Conservation (phyloP, 1,284 basidiomycete genomes). For the Ustilago bromivora region DNA sequence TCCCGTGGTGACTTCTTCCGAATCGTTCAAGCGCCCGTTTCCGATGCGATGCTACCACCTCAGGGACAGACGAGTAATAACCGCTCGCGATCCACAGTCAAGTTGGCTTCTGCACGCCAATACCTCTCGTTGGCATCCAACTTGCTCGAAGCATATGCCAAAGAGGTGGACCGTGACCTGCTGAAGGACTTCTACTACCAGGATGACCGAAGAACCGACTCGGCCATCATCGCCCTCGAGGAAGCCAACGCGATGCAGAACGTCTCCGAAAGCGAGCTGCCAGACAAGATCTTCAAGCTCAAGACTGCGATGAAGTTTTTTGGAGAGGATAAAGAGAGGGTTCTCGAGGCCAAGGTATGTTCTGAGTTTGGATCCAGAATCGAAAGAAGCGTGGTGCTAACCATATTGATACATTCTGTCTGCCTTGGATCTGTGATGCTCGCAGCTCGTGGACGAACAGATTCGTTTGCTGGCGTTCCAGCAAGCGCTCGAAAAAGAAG, state of each 20-base stretch:
- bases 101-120: constrained; percentile 37
- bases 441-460: constrained; percentile 89
- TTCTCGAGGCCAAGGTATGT: constrained; percentile 87
- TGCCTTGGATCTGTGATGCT: background rate
- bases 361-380: background rate
- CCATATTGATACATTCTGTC: background rate
- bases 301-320: constrained; percentile 90
- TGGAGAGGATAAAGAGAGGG: constrained; percentile 88
- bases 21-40: constrained; percentile 77
- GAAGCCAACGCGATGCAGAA: constrained; percentile 71
- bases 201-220: constrained; percentile 93
- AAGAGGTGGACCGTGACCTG: constrained; percentile 80
- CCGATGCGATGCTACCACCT: constrained; percentile 29
- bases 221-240: constrained; percentile 85
- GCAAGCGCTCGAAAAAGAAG: constrained; percentile 86
- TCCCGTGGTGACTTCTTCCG: constrained; percentile 93
- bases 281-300: constrained; percentile 77
- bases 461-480: constrained; percentile 82
- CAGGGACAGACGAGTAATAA: constrained; percentile 2
- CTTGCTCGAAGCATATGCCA: constrained; percentile 65
- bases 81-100: constrained; percentile 15
- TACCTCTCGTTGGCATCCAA: constrained; percentile 59
- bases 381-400: background rate
- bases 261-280: constrained; percentile 30
- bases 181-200: constrained; percentile 97